Percentiles rank a stretch among this genome's conserved stretches.
These are phyloP conservation scores for Citrus maxima DNA, from an alignment of 345 rosid species.

Conservation along the genomic window DNA sequence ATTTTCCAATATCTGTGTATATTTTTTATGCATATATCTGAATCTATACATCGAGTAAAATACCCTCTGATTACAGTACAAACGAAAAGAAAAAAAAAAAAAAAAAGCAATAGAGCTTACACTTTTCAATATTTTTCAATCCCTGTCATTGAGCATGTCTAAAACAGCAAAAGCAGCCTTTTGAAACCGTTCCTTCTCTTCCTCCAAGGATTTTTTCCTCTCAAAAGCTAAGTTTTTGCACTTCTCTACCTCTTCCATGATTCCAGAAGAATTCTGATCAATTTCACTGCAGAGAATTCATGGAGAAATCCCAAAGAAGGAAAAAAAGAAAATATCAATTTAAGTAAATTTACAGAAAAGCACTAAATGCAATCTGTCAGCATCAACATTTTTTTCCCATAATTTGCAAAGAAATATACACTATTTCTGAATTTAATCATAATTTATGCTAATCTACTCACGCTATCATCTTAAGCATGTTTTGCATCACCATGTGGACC, in stretches of 20 bases:
- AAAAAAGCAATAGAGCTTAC: conserved; percentile 11
- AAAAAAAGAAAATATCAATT: not conserved
- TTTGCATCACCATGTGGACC: conserved; percentile 70
- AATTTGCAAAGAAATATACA: not conserved
- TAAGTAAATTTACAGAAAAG: not conserved
- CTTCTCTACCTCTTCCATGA: conserved; percentile 72
- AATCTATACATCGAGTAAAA: not conserved
- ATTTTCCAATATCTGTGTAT: not conserved
- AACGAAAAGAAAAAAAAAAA: too few species aligned
- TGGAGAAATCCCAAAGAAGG: not conserved
- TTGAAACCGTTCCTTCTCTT: conserved; percentile 71
- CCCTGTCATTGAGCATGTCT: conserved; percentile 52
- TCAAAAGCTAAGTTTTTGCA: conserved; percentile 63
- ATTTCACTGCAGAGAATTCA: conserved; percentile 55
- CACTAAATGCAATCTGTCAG: not conserved
- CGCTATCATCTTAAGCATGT: conserved; percentile 84
- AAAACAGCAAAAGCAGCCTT: conserved; percentile 78
- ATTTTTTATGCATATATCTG: not conserved
- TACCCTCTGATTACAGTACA: not conserved
- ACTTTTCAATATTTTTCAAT: conserved; percentile 18
- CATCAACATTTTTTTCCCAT: not conserved
- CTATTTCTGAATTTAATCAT: not conserved
- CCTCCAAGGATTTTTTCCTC: conserved; percentile 67
- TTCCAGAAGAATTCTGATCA: conserved; percentile 63
- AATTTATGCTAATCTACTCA: conserved; percentile 30